Conservation (phyloP, 2,329 filamentous ascomycete species). For the Blastomyces silverae region DNA sequence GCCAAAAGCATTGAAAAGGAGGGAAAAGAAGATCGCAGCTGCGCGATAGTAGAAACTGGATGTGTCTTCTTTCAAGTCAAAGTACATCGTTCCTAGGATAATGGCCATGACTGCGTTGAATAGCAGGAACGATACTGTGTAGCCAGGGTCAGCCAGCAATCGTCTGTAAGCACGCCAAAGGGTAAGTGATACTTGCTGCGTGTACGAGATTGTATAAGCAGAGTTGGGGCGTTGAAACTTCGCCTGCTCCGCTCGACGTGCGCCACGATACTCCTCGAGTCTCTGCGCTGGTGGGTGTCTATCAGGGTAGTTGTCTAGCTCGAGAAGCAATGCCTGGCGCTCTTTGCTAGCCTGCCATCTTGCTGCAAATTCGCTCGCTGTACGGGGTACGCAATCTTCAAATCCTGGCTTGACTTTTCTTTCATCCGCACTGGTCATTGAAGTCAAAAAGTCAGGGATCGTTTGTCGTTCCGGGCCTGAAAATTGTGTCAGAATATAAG, state of each 20-base stretch:
- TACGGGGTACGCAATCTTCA: slow-evolving; percentile 50
- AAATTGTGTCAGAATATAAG: no score
- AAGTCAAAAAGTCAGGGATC: slow-evolving; percentile 64
- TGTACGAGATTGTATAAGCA: slow-evolving; percentile 72
- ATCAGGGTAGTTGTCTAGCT: slow-evolving; percentile 41
- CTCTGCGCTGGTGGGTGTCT: slow-evolving; percentile 31
- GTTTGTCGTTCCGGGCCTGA: slow-evolving; percentile 63
- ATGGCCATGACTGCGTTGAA: slow-evolving; percentile 62
- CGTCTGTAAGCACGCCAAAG: slow-evolving; percentile 1
- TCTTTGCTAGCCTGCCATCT: slow-evolving; percentile 51
- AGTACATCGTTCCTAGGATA: slow-evolving; percentile 54
- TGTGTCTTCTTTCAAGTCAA: not conserved
- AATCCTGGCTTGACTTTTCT: slow-evolving; percentile 44
- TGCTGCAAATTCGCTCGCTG: slow-evolving; percentile 61
- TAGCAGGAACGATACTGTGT: slow-evolving; percentile 48
- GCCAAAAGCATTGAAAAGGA: slow-evolving; percentile 76
- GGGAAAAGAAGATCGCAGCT: slow-evolving; percentile 76
- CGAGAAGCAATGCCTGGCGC: slow-evolving; percentile 36
- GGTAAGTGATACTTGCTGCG: slow-evolving; percentile 69
- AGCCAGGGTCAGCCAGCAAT: slow-evolving; percentile 4
- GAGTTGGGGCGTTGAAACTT: slow-evolving; percentile 55
- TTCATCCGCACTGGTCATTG: no score
- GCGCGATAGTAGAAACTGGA: slow-evolving; percentile 59
- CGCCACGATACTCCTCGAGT: slow-evolving; percentile 21
- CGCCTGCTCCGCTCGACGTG: slow-evolving; percentile 39